phyloP scores from a whole-genome alignment of 345 rosid species.

The Mallotus nudiflorus region DNA sequence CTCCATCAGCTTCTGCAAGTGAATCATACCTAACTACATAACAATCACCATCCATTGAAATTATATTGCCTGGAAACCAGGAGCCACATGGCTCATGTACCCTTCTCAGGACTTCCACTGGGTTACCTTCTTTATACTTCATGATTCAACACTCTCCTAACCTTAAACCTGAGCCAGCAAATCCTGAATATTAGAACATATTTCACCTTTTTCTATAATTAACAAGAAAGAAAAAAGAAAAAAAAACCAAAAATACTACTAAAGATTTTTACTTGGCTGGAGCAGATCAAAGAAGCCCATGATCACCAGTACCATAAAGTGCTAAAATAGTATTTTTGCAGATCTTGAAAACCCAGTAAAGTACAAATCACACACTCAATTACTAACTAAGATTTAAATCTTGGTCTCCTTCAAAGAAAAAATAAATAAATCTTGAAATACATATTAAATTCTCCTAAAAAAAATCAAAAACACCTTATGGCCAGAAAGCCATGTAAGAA shows the following conservation, averaged over 20 bases:
- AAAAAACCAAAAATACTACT: background rate
- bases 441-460: background rate
- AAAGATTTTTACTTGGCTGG: background rate
- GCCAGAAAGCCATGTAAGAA: too few species aligned
- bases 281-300: constrained; percentile 17
- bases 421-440: too few species aligned
- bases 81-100: constrained; percentile 33
- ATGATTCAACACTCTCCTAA: constrained; percentile 5
- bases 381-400: background rate
- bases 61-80: constrained; percentile 41
- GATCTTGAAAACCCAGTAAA: background rate
- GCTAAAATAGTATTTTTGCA: background rate
- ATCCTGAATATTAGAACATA: background rate
- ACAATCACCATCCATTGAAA: constrained; percentile 29
- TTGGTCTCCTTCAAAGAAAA: too few species aligned
- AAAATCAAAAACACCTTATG: too few species aligned
- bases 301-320: background rate
- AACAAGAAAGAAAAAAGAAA: background rate
- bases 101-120: constrained; percentile 40
- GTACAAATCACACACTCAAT: too few species aligned
- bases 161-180: constrained; percentile 21
- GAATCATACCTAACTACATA: constrained; percentile 31
- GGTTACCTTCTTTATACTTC: constrained; percentile 32
- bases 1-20: constrained; percentile 12
- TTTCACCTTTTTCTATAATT: background rate